These are phyloP conservation scores for Ocimum tenuiflorum DNA, from an alignment of 257 asterid species.

Conservation along the genomic window DNA sequence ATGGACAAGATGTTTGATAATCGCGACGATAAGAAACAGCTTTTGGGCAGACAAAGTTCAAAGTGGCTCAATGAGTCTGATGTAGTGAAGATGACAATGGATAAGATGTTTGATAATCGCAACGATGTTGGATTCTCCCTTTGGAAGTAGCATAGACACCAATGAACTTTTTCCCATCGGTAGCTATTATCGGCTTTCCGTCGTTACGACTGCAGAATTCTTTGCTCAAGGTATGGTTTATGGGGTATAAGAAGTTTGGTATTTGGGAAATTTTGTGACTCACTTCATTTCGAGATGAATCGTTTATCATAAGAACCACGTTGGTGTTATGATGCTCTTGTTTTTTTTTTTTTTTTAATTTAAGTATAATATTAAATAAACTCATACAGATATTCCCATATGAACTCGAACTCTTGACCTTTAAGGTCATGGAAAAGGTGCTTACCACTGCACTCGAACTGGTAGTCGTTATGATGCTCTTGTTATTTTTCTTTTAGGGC, in stretches of 20 bases:
- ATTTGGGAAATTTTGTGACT: neutral
- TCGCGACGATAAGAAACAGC: constrained; percentile 35
- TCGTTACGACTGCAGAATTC: neutral
- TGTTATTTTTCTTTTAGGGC: no score
- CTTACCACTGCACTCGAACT: no score
- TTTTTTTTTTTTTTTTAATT: no score
- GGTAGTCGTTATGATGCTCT: no score
- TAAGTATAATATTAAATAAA: no score
- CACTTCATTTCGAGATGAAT: no score
- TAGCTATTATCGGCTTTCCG: no score
- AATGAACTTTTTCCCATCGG: neutral
- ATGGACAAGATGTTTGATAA: neutral
- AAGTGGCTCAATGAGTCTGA: constrained; percentile 48
- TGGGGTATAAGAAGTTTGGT: neutral
- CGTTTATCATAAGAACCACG: neutral
- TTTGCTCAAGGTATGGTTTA: neutral
- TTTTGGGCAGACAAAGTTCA: constrained; percentile 51
- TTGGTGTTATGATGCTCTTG: no score
- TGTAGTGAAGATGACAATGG: constrained; percentile 29
- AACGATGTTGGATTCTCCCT: neutral
- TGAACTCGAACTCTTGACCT: no score
- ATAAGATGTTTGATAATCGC: neutral
- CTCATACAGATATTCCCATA: no score
- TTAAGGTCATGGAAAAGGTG: no score
- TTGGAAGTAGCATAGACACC: no score